These are phyloP conservation scores for Odonthalia washingtoniensis DNA, from an alignment of 31 red algal genomes.

Conservation along the genomic window DNA sequence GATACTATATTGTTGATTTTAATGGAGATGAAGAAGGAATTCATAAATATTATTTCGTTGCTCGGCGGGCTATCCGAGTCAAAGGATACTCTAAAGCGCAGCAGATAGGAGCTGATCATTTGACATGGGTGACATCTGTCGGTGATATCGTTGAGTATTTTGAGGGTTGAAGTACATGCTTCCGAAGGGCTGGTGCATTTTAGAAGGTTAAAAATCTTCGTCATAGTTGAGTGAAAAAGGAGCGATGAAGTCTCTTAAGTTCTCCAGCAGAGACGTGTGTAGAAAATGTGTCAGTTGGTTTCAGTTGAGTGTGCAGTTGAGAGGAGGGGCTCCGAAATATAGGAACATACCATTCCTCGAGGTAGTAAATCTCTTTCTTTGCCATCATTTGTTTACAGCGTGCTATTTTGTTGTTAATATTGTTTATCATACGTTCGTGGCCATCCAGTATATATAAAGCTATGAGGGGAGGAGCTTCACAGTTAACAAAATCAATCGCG, in stretches of 20 bases:
- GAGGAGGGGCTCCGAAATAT: too few species aligned
- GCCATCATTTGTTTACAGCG: too few species aligned
- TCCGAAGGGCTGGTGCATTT: slow-evolving; percentile 2
- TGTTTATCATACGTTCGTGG: background rate
- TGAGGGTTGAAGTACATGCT: background rate
- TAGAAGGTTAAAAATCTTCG: slow-evolving; percentile 40
- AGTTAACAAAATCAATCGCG: slow-evolving; percentile 17
- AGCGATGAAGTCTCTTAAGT: too few species aligned
- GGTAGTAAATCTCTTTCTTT: too few species aligned
- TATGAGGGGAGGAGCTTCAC: slow-evolving; percentile 43
- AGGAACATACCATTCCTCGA: too few species aligned
- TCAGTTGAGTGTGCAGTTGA: too few species aligned
- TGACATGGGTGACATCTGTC: slow-evolving; percentile 34
- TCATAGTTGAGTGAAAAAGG: slow-evolving; percentile 7
- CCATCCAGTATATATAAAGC: slow-evolving; percentile 34
- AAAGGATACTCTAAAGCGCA: slow-evolving; percentile 20
- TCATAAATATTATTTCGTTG: slow-evolving; percentile 10
- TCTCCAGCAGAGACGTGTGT: too few species aligned
- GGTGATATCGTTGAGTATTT: background rate
- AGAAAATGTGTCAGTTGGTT: too few species aligned
- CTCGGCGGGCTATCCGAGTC: too few species aligned
- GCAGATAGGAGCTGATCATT: slow-evolving; percentile 5
- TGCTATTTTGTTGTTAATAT: too few species aligned
- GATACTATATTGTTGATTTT: background rate
- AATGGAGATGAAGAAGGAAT: slow-evolving; percentile 42